phyloP scores from a whole-genome alignment of 2,329 filamentous ascomycete species.

The Plenodomus lindquistii region DNA sequence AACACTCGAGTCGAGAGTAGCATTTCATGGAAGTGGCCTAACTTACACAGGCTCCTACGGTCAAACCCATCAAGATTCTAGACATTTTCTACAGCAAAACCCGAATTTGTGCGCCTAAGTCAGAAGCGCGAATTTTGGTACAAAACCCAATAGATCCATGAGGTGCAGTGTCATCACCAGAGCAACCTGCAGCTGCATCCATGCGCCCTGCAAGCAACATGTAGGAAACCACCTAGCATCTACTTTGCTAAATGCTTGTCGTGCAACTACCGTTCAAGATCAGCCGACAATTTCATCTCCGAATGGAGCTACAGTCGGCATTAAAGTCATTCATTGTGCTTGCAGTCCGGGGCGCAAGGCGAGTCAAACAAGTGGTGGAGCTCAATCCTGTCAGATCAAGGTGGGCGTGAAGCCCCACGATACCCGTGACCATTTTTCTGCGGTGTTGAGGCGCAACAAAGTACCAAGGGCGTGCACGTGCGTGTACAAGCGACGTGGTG shows the following conservation, averaged over 20 bases:
- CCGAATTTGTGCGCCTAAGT: too few relatives aligned
- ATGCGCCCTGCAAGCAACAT: neutral
- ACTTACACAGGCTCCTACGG: too few relatives aligned
- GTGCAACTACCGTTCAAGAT: neutral
- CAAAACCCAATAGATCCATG: too few relatives aligned
- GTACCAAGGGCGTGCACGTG: neutral
- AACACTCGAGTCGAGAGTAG: too few relatives aligned
- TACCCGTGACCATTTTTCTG: constrained; percentile 13
- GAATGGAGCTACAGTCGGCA: neutral
- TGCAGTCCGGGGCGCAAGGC: neutral
- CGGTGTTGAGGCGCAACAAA: constrained; percentile 21
- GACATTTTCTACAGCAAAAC: too few relatives aligned
- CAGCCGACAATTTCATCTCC: neutral
- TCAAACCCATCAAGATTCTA: too few relatives aligned
- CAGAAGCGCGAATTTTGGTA: too few relatives aligned
- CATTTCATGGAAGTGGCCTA: too few relatives aligned
- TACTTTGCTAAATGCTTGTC: neutral
- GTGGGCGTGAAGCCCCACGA: constrained; percentile 10
- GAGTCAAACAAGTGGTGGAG: too few relatives aligned
- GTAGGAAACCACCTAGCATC: neutral
- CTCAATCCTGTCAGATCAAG: neutral
- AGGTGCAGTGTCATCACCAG: neutral
- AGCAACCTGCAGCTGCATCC: neutral
- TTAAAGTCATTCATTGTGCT: neutral
- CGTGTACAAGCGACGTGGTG: constrained; percentile 3